Evolutionary conservation across 2,329 filamentous ascomycete genomes (phyloP).

Genomic region (Aureobasidium subglaciale): DNA sequence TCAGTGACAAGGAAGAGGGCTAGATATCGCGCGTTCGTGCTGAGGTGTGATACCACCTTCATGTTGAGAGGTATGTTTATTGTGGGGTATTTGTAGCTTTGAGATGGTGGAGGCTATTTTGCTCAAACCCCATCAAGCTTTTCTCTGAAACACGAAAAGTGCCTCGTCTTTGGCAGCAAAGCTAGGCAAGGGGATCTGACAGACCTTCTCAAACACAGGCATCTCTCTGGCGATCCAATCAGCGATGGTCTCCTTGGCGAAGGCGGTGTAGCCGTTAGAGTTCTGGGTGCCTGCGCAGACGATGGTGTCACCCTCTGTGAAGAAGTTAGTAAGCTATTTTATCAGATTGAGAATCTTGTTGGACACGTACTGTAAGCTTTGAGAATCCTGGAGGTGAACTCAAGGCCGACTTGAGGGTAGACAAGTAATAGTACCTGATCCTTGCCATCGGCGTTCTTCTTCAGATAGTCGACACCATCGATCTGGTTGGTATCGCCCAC

Average conservation of each 20-base stretch:
- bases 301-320: slow-evolving; percentile 49
- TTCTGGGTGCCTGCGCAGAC: slow-evolving; percentile 72
- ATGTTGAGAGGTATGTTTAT: background rate
- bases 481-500: slow-evolving; percentile 56
- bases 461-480: slow-evolving; percentile 56
- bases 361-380: slow-evolving; percentile 44
- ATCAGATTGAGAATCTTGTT: slow-evolving; percentile 39
- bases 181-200: slow-evolving; percentile 62
- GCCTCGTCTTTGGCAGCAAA: slow-evolving; percentile 74
- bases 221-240: slow-evolving; percentile 57
- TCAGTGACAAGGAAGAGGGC: too few relatives aligned
- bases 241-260: slow-evolving; percentile 56
- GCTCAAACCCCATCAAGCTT: background rate
- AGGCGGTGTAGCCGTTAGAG: slow-evolving; percentile 65
- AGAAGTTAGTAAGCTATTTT: background rate
- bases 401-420: slow-evolving; percentile 62
- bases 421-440: slow-evolving; percentile 60
- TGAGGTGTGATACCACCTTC: background rate
- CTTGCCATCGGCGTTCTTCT: slow-evolving; percentile 41
- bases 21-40: background rate
- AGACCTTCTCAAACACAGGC: slow-evolving; percentile 49
- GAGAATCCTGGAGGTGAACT: slow-evolving; percentile 59
- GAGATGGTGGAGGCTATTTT: background rate
- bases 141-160: slow-evolving; percentile 55
- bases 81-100: background rate